Evolutionary conservation across 192 early-diverging fungal genomes (phyloP).

Genomic region (Coemansia asiatica): DNA sequence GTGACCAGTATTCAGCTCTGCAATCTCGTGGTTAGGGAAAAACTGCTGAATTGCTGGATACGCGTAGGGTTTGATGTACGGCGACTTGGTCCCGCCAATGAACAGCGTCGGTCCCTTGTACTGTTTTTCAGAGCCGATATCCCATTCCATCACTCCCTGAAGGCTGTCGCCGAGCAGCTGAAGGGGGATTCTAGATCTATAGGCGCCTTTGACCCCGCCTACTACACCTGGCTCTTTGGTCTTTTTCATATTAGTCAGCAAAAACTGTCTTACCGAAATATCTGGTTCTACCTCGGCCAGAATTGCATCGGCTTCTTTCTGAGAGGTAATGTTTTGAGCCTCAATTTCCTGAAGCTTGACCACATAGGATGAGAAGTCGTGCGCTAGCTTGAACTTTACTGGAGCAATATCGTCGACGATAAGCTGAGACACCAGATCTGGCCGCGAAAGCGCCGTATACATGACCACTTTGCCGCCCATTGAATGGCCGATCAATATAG

Average conservation of each 20-base stretch:
- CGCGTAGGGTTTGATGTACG: slow-evolving; percentile 63
- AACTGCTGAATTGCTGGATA: slow-evolving; percentile 60
- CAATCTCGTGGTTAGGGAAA: slow-evolving; percentile 73
- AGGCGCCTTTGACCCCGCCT: slow-evolving; percentile 19
- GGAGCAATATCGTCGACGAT: slow-evolving; percentile 77
- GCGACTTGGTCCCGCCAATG: slow-evolving; percentile 70
- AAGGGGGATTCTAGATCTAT: slow-evolving; percentile 75
- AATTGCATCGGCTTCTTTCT: slow-evolving; percentile 63
- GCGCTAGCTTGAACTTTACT: slow-evolving; percentile 45
- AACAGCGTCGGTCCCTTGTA: slow-evolving; percentile 75
- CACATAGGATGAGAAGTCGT: slow-evolving; percentile 63
- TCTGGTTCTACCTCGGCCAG: slow-evolving; percentile 58
- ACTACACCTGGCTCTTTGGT: slow-evolving; percentile 8
- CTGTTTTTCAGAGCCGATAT: slow-evolving; percentile 27
- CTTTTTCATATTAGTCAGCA: slow-evolving; percentile 88
- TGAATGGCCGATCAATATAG: slow-evolving; percentile 82
- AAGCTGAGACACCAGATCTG: slow-evolving; percentile 56
- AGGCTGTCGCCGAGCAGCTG: slow-evolving; percentile 63
- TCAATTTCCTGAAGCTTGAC: slow-evolving; percentile 62
- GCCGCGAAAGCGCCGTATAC: slow-evolving; percentile 61
- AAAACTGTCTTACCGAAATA: slow-evolving; percentile 69
- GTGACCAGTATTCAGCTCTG: slow-evolving; percentile 80
- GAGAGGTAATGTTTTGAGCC: slow-evolving; percentile 43
- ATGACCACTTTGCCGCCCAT: slow-evolving; percentile 87
- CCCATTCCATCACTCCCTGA: slow-evolving; percentile 56